These are phyloP conservation scores for Aspergillus heteromorphus DNA, from an alignment of 495 filamentous ascomycete genomes.

Conservation along the genomic window DNA sequence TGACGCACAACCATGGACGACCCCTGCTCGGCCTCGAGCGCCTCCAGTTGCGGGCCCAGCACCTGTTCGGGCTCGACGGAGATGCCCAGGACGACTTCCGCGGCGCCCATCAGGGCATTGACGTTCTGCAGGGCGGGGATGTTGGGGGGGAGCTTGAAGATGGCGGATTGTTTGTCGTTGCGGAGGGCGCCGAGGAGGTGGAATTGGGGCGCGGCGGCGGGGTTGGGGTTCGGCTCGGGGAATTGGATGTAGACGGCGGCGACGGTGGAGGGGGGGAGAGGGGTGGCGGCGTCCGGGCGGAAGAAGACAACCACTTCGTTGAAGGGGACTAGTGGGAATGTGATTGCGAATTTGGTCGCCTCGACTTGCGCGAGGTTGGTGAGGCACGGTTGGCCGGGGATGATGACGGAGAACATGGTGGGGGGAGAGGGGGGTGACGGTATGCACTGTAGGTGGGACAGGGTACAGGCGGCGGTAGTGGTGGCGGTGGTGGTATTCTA, in stretches of 20 bases:
- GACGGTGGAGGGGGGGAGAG: conserved; percentile 68
- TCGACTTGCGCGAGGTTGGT: conserved; percentile 54
- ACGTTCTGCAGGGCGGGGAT: conserved; percentile 30
- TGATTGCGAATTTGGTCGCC: conserved; percentile 63
- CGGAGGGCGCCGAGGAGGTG: conserved; percentile 83
- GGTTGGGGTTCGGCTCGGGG: conserved; percentile 45
- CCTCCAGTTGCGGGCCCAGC: no score
- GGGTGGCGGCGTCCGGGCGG: conserved; percentile 58
- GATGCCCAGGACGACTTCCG: conserved; percentile 68
- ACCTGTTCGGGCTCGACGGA: conserved; percentile 61
- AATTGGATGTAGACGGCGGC: conserved; percentile 85
- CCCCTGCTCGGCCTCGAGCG: background rate
- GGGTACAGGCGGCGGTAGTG: no score
- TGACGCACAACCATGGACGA: conserved; percentile 28
- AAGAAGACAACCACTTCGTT: conserved; percentile 85
- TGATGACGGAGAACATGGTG: conserved; percentile 54
- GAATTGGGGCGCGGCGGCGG: conserved; percentile 48
- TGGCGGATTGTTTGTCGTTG: conserved; percentile 79
- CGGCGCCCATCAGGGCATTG: conserved; percentile 42
- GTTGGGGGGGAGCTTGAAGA: conserved; percentile 60
- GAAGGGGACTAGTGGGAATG: conserved; percentile 58
- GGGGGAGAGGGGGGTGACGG: background rate
- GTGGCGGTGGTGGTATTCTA: no score
- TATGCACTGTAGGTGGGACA: no score
- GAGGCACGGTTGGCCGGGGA: conserved; percentile 54